A percentile compares a stretch with the other conserved stretches of the same genome.
phyloP scores from a whole-genome alignment of 495 filamentous ascomycete genomes.

The Bombardia bombarda region DNA sequence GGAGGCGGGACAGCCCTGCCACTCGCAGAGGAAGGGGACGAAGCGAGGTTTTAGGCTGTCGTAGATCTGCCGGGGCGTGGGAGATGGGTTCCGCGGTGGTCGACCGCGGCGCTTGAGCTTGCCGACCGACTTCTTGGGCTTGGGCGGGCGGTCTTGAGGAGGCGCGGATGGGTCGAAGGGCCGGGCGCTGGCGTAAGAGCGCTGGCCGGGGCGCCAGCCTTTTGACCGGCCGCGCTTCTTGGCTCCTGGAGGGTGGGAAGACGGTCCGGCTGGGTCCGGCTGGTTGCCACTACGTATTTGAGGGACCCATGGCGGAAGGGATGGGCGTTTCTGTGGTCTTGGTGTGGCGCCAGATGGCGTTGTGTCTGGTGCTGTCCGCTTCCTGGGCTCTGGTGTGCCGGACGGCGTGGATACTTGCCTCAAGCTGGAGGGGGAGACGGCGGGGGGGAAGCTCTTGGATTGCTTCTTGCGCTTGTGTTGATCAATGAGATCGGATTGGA shows the following conservation, averaged over 20 bases:
- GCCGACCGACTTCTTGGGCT: conserved; percentile 9
- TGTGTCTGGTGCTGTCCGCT: too few relatives aligned
- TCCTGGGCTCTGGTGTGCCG: too few relatives aligned
- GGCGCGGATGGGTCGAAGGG: too few relatives aligned
- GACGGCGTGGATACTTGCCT: too few relatives aligned
- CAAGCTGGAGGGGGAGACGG: too few relatives aligned
- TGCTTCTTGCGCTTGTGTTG: too few relatives aligned
- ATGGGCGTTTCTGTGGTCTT: too few relatives aligned
- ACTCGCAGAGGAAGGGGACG: conserved; percentile 27
- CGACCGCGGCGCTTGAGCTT: conserved; percentile 15
- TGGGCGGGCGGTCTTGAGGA: too few relatives aligned
- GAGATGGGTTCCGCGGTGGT: conserved; percentile 13
- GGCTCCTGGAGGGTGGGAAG: neutral
- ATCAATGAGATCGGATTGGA: too few relatives aligned
- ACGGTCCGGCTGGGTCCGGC: neutral
- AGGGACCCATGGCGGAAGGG: neutral
- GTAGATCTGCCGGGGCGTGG: conserved; percentile 18
- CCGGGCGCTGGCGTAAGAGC: neutral
- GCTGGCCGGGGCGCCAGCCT: conserved; percentile 18
- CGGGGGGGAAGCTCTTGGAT: too few relatives aligned
- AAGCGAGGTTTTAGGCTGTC: conserved; percentile 16
- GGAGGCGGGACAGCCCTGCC: conserved; percentile 51
- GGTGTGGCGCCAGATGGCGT: too few relatives aligned
- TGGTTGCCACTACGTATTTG: neutral
- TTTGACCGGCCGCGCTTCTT: conserved; percentile 24